Conservation (phyloP, 768 basidiomycete genomes). For the Tricholoma sp. region DNA sequence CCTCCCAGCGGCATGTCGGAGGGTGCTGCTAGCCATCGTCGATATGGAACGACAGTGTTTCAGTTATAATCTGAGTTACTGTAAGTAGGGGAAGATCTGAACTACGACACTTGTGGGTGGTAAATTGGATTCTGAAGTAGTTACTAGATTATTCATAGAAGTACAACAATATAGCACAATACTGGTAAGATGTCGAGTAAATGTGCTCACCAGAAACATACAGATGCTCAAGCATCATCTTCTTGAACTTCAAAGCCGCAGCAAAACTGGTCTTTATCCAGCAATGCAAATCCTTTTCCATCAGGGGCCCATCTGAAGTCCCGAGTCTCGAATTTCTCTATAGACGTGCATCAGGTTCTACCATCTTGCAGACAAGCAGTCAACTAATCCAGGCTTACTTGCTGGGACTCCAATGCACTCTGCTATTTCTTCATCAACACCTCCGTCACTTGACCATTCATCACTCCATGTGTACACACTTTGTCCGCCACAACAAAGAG, state of each 20-base stretch:
- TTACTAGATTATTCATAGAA: not conserved
- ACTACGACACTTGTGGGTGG: no score
- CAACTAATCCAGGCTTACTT: slow-evolving; percentile 43
- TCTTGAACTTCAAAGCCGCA: slow-evolving; percentile 79
- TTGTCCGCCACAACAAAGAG: slow-evolving; percentile 59
- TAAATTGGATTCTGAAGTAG: no score
- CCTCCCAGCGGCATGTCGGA: not conserved
- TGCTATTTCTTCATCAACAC: slow-evolving; percentile 69
- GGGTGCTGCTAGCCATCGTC: no score
- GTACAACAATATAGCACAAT: not conserved
- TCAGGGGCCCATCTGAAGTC: slow-evolving; percentile 82
- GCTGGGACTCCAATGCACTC: slow-evolving; percentile 89
- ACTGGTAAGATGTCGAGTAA: no score
- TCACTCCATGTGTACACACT: slow-evolving; percentile 80
- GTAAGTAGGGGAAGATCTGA: not conserved
- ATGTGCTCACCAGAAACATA: not conserved
- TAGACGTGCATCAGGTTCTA: not conserved
- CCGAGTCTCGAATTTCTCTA: slow-evolving; percentile 66
- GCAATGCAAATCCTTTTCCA: slow-evolving; percentile 70
- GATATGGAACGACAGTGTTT: not conserved
- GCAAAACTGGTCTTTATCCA: slow-evolving; percentile 79
- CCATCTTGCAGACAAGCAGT: slow-evolving; percentile 13
- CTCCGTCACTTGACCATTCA: slow-evolving; percentile 63
- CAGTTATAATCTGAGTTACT: not conserved
- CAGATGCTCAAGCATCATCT: slow-evolving; percentile 14